These are phyloP conservation scores for Auricularia auricula-judae DNA, from an alignment of 768 basidiomycete genomes.

Conservation along the genomic window DNA sequence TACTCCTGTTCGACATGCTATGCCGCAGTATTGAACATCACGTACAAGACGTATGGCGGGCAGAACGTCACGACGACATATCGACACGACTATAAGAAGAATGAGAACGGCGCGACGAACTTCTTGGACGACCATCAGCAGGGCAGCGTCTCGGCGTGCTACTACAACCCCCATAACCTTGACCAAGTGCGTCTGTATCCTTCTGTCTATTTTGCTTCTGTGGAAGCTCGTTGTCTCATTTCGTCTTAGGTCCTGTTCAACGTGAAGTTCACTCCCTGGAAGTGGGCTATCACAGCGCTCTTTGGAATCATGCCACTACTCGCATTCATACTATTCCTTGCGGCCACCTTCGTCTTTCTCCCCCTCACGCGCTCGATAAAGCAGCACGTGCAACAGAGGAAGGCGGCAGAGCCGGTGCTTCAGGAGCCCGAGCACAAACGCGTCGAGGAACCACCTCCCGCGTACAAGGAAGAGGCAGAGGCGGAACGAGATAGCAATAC, in stretches of 20 bases:
- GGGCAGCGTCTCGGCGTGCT: background rate
- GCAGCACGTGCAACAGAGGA: background rate
- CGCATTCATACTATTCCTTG: background rate
- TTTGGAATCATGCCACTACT: background rate
- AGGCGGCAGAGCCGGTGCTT: background rate
- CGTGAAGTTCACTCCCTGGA: background rate
- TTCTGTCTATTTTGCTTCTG: background rate
- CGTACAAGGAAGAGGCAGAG: background rate
- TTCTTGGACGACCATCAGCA: background rate
- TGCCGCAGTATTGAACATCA: background rate
- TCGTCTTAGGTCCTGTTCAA: background rate
- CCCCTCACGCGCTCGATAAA: background rate
- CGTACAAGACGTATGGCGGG: background rate
- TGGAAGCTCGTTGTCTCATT: background rate
- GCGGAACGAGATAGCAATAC: background rate
- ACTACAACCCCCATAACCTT: background rate
- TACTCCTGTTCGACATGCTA: background rate
- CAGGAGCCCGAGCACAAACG: background rate
- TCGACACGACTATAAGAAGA: background rate
- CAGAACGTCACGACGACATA: background rate
- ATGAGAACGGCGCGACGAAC: background rate
- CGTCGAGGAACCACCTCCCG: background rate
- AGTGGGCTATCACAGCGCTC: background rate
- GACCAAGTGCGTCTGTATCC: background rate
- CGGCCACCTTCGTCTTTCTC: background rate